Base-by-base conservation (phyloP, 805 yeast species). In the Ogataea chonburiensis region DNA sequence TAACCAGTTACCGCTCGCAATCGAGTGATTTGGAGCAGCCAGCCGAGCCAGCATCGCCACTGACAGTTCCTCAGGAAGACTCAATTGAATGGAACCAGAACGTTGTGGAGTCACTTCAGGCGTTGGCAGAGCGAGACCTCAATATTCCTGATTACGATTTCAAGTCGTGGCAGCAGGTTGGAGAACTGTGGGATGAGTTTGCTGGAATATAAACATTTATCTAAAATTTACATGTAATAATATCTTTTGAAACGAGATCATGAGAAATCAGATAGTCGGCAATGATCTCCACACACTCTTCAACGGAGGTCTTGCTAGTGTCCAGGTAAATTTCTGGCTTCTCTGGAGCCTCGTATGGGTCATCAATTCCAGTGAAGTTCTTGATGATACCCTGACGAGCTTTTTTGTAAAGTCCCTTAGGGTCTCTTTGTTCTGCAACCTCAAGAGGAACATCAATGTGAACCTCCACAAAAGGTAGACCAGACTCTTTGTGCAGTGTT, bases 351-450 rank as follows among this genome's bases (percentile, higher is more conserved):
- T 89, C 98, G 61, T 89, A 89, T 24, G 98, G 98, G 8, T 96
- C 97, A 47, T 88, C 80, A 40, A 89, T 83, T 39, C 98, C 98
- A 11, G 98, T 89, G 68, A 89, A 89, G 58, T 89, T 95, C 65
- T 86, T 86, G 61, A 89, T 89, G 43, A 83, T 68, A 22, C 98
- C 98, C 56, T 88, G 93, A 63, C 97, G 79, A 12, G 98, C 98
- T 73, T 91, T 91, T 66, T 88, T 88, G 71, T 91, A 91, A 49
- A 91, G 70, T 9, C 98, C 98, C 70, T 91, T 91, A 46, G 98
- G 98, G 63, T 91, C 98, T 68, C 98, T 86, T 63, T 86, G 75
- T 70, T 91, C 98, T 33, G 97, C 98, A 45, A 91, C 87, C 55
- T 82, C 88, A 34, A 91, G 71, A 22, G 98, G 97, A 28, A 88